A percentile compares a stretch with the other conserved stretches of the same genome.
phyloP scores from a whole-genome alignment of 371 early-diverging fungal species.

The Lichtheimia corymbifera region DNA sequence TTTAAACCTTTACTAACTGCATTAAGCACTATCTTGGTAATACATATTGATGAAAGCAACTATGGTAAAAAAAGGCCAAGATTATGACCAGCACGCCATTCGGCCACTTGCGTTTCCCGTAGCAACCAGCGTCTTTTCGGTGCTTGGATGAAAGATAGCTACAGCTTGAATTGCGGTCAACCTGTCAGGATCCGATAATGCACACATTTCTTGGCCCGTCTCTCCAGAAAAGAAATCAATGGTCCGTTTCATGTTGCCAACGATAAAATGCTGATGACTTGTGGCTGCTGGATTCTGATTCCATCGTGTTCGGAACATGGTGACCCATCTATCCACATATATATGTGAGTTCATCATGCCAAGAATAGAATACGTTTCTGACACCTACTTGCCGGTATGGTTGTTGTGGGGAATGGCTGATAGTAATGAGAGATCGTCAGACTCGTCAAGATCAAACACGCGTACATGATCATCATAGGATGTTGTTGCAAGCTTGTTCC shows the following conservation, averaged over 20 bases:
- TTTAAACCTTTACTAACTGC: too few species aligned
- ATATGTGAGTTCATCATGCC: too few species aligned
- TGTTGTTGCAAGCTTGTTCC: conserved; percentile 45
- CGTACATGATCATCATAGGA: conserved; percentile 58
- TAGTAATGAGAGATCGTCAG: conserved; percentile 35
- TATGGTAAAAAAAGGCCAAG: too few species aligned
- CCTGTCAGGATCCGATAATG: conserved; percentile 50
- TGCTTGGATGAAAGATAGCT: conserved; percentile 64
- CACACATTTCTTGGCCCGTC: conserved; percentile 50
- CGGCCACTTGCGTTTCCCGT: conserved; percentile 47
- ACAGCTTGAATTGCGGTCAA: conserved; percentile 74
- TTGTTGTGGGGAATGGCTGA: conserved; percentile 65
- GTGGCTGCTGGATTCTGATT: conserved; percentile 36
- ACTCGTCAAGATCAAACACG: conserved; percentile 44
- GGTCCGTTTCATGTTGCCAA: conserved; percentile 73
- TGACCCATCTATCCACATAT: conserved; percentile 58
- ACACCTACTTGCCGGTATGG: conserved; percentile 60
- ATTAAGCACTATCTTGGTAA: too few species aligned
- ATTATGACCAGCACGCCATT: conserved; percentile 42
- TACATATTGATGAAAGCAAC: too few species aligned
- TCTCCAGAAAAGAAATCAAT: conserved; percentile 65
- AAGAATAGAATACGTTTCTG: too few species aligned
- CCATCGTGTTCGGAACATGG: conserved; percentile 76
- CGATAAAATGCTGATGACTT: conserved; percentile 50
- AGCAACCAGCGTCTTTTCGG: conserved; percentile 27